A percentile compares a stretch with the other conserved stretches of the same genome.
phyloP scores from a whole-genome alignment of 2,329 filamentous ascomycete species.

The Tolypocladium pustulatum region DNA sequence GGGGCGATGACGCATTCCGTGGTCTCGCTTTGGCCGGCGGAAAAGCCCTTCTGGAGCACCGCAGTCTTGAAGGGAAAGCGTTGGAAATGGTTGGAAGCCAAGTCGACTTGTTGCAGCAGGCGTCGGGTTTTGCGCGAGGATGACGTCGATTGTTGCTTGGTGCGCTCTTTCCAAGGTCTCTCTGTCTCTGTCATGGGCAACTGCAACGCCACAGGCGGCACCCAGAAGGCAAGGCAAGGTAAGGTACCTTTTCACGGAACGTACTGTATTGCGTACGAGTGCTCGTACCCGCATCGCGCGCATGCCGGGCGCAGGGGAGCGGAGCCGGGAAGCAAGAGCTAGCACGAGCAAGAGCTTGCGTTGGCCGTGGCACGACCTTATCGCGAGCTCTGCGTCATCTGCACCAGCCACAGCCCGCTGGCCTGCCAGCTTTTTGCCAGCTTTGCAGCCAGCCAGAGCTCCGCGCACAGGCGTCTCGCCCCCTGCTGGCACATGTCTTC shows the following conservation, averaged over 20 bases:
- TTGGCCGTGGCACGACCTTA: not conserved
- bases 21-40: not conserved
- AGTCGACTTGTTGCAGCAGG: not conserved
- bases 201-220: not conserved
- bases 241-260: too few species aligned
- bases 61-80: not conserved
- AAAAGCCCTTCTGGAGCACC: not conserved
- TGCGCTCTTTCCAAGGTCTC: not conserved
- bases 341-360: not conserved
- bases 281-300: too few species aligned
- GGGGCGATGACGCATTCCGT: not conserved
- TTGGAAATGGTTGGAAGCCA: not conserved
- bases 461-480: too few species aligned
- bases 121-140: not conserved
- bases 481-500: not conserved
- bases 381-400: not conserved
- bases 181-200: too few species aligned
- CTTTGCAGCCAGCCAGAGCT: too few species aligned
- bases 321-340: not conserved
- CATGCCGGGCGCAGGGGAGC: too few species aligned
- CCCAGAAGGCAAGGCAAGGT: too few species aligned
- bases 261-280: too few species aligned
- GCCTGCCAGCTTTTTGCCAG: not conserved
- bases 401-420: not conserved
- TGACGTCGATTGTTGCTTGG: not conserved